Conservation (phyloP, 441 rosid genomes). For the Adansonia grandidieri region DNA sequence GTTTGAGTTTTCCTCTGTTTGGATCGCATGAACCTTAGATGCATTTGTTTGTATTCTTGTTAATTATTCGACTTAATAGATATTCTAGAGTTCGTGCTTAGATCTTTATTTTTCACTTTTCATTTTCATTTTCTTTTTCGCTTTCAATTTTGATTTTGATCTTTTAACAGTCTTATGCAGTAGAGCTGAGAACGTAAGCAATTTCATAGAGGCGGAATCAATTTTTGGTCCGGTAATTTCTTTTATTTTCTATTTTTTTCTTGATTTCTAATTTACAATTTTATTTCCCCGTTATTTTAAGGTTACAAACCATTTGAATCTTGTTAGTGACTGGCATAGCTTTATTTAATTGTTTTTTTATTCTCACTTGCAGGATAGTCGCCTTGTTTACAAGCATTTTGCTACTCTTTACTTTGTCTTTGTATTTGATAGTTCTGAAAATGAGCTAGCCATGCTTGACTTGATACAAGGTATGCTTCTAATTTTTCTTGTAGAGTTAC, state of each 20-base stretch:
- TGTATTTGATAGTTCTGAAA: slow-evolving; percentile 83
- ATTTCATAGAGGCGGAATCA: slow-evolving; percentile 78
- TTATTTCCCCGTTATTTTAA: background rate
- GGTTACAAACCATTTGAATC: background rate
- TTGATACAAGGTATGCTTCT: slow-evolving; percentile 74
- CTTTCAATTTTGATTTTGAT: slow-evolving; percentile 29
- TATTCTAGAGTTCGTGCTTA: slow-evolving; percentile 1
- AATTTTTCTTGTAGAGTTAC: background rate
- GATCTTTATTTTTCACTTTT: background rate
- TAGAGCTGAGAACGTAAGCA: slow-evolving; percentile 93
- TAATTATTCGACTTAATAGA: background rate
- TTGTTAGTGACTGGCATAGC: background rate
- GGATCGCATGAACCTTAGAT: background rate
- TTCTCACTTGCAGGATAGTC: slow-evolving; percentile 57
- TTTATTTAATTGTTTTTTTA: slow-evolving; percentile 18
- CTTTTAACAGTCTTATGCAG: slow-evolving; percentile 62
- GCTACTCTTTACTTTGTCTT: slow-evolving; percentile 91
- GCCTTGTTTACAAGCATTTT: slow-evolving; percentile 87
- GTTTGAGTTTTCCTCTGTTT: slow-evolving; percentile 9
- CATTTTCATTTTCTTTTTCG: background rate
- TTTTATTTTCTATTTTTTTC: background rate
- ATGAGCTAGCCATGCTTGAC: slow-evolving; percentile 96
- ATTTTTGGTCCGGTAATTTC: slow-evolving; percentile 83
- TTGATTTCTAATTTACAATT: background rate
- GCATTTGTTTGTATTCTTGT: background rate